Conservation (phyloP, 148 eudicot genomes). For the Amaranthus hypochondriacus region DNA sequence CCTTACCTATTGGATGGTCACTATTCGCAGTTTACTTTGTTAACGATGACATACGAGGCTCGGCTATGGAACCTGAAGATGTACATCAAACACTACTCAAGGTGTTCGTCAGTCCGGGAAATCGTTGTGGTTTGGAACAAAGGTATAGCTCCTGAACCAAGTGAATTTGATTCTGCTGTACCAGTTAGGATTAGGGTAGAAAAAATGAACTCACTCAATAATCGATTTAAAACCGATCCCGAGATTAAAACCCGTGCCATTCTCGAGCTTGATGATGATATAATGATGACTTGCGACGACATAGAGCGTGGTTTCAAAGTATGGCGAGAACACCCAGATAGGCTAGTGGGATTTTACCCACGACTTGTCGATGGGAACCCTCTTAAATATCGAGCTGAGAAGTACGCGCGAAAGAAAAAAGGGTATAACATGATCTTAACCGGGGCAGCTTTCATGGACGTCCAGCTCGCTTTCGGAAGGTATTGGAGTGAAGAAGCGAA, state of each 20-base stretch:
- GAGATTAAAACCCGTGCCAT: constrained; percentile 70
- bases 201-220: constrained; percentile 76
- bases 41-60: constrained; percentile 94
- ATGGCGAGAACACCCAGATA: constrained; percentile 84
- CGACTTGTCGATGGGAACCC: constrained; percentile 49
- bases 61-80: constrained; percentile 87
- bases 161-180: constrained; percentile 80
- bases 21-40: constrained; percentile 79
- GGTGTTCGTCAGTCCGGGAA: constrained; percentile 89
- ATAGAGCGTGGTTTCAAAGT: constrained; percentile 84
- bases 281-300: constrained; percentile 89
- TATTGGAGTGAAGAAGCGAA: constrained; percentile 78
- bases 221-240: constrained; percentile 69
- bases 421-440: constrained; percentile 90
- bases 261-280: constrained; percentile 93
- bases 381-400: constrained; percentile 67
- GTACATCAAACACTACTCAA: constrained; percentile 83
- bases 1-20: constrained; percentile 63
- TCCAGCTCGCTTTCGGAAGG: constrained; percentile 49
- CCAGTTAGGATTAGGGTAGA: constrained; percentile 81
- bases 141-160: constrained; percentile 57
- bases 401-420: constrained; percentile 62
- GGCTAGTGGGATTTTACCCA: constrained; percentile 91
- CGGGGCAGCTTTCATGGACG: constrained; percentile 88
- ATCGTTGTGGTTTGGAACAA: constrained; percentile 94